Conservation (phyloP, 495 filamentous ascomycete species). For the Hypoxylon rickii region DNA sequence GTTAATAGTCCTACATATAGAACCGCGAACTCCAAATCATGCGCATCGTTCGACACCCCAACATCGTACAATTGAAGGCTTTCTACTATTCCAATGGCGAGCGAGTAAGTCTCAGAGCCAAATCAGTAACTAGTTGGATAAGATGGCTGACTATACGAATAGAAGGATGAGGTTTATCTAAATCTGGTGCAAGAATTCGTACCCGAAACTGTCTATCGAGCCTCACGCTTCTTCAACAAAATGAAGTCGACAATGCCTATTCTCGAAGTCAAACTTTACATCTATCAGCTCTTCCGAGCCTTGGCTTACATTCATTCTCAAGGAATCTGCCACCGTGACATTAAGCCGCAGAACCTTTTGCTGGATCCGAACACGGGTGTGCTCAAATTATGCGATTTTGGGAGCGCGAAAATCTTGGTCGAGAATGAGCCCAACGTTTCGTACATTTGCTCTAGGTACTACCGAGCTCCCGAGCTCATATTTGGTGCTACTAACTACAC, state of each 20-base stretch:
- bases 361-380: slow-evolving; percentile 89
- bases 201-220: slow-evolving; percentile 96
- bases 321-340: slow-evolving; percentile 98
- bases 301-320: slow-evolving; percentile 99
- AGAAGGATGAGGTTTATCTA: slow-evolving; percentile 99
- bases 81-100: slow-evolving; percentile 99
- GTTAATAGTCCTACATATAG: slow-evolving; percentile 56
- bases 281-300: slow-evolving; percentile 98
- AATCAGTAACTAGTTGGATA: background rate
- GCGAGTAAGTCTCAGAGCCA: slow-evolving; percentile 64
- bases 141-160: slow-evolving; percentile 30
- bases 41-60: slow-evolving; percentile 97
- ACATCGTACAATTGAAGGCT: slow-evolving; percentile 97
- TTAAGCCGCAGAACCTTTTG: slow-evolving; percentile 97
- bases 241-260: slow-evolving; percentile 99
- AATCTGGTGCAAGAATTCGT: slow-evolving; percentile 98
- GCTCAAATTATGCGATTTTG: slow-evolving; percentile 98
- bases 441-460: slow-evolving; percentile 99
- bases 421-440: slow-evolving; percentile 99
- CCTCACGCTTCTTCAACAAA: slow-evolving; percentile 99
- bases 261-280: slow-evolving; percentile 98
- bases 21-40: slow-evolving; percentile 99
- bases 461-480: slow-evolving; percentile 96
- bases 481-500: slow-evolving; percentile 99
- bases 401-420: slow-evolving; percentile 97